Percentiles rank a stretch among this genome's conserved stretches.
phyloP scores from a whole-genome alignment of 805 yeast genomes.

The Starmera pachycereana region DNA sequence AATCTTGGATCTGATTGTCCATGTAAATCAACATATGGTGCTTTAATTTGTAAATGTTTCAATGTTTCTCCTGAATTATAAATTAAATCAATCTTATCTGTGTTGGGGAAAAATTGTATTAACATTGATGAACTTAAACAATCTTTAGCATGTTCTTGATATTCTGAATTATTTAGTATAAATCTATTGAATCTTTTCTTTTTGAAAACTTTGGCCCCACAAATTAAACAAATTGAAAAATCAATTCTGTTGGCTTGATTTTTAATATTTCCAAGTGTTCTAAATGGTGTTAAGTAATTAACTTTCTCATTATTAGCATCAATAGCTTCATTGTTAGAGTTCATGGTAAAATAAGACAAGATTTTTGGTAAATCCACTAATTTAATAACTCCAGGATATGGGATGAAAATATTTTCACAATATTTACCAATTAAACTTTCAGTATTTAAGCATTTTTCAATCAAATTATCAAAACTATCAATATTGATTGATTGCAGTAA shows the following conservation, averaged over 20 bases:
- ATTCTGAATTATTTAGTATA: constrained; percentile 14
- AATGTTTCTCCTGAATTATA: constrained; percentile 10
- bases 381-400: constrained; percentile 43
- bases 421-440: too few species aligned
- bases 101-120: constrained; percentile 26
- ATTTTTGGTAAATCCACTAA: constrained; percentile 42
- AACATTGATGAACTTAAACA: constrained; percentile 21
- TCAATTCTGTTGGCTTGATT: constrained; percentile 23
- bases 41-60: constrained; percentile 31
- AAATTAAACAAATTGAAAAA: constrained; percentile 33
- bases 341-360: constrained; percentile 28
- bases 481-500: constrained; percentile 1
- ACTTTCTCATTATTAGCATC: not conserved
- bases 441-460: not conserved
- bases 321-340: constrained; percentile 10
- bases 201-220: constrained; percentile 31
- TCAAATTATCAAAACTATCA: constrained; percentile 4
- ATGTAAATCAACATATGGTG: constrained; percentile 65
- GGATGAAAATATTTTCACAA: too few species aligned
- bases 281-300: constrained; percentile 5
- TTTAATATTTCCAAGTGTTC: constrained; percentile 1
- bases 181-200: too few species aligned
- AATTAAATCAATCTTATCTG: constrained; percentile 20
- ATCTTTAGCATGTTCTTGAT: constrained; percentile 20
- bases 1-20: constrained; percentile 61